Evolutionary conservation across 768 basidiomycete genomes (phyloP).

Genomic region (Glaciozyma martinii): DNA sequence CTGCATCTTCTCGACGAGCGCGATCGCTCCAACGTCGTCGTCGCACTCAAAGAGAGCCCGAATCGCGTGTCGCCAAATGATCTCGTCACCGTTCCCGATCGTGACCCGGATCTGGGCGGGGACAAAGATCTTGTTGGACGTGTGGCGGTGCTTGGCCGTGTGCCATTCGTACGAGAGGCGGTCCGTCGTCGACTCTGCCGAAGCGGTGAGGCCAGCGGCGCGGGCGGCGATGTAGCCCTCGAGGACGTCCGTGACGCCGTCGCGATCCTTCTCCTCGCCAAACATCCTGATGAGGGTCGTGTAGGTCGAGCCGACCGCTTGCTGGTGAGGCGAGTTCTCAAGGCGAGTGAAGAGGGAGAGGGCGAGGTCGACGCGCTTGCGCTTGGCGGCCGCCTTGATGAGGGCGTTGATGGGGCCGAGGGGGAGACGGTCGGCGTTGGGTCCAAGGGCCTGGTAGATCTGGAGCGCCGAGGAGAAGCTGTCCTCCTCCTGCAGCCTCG

Average conservation of each 20-base stretch:
- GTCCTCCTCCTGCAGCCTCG: conserved; percentile 8
- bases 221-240: conserved; percentile 20
- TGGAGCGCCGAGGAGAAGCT: conserved; percentile 15
- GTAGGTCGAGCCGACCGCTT: background rate
- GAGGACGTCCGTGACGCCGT: conserved; percentile 16
- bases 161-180: background rate
- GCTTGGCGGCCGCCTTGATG: conserved; percentile 2
- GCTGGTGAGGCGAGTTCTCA: conserved; percentile 12
- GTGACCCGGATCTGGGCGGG: conserved; percentile 46
- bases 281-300: conserved; percentile 9
- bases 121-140: conserved; percentile 38
- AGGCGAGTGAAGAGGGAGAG: conserved; percentile 22
- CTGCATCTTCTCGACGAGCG: conserved; percentile 25
- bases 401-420: background rate
- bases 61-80: conserved; percentile 55
- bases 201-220: background rate
- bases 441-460: conserved; percentile 28
- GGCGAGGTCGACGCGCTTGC: conserved; percentile 24
- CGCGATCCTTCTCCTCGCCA: conserved; percentile 27
- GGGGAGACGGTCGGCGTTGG: conserved; percentile 12
- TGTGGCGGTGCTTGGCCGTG: conserved; percentile 14
- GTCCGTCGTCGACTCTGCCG: background rate
- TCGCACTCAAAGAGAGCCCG: conserved; percentile 49
- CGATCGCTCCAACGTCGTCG: conserved; percentile 22
- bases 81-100: conserved; percentile 54